A percentile compares a stretch with the other conserved stretches of the same genome.
Conservation (phyloP, 2,329 filamentous ascomycete genomes). For the Claviceps pazoutovae region DNA sequence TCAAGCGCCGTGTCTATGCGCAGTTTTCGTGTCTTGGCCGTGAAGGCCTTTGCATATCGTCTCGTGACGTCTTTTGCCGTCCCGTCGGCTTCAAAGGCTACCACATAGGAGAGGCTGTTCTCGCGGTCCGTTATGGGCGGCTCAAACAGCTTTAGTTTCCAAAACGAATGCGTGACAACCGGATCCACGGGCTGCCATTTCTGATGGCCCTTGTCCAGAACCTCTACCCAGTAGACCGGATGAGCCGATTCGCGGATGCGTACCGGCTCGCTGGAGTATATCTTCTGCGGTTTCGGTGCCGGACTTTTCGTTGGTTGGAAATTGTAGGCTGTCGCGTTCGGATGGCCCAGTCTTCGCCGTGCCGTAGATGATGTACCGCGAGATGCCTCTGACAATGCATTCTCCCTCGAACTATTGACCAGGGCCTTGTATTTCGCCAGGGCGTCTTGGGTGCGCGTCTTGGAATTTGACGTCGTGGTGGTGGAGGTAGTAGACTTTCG, state of each 20-base stretch:
- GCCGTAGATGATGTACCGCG: conserved; percentile 19
- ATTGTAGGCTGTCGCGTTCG: conserved; percentile 38
- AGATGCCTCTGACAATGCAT: conserved; percentile 14
- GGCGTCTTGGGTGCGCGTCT: conserved; percentile 15
- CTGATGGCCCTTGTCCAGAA: conserved; percentile 71
- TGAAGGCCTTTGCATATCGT: conserved; percentile 77
- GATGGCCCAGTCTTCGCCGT: conserved; percentile 37
- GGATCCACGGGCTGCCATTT: conserved; percentile 88
- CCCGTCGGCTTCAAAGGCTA: conserved; percentile 73
- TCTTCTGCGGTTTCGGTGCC: conserved; percentile 18
- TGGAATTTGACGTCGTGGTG: conserved; percentile 13
- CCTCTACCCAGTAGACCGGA: conserved; percentile 90
- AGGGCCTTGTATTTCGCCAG: conserved; percentile 19
- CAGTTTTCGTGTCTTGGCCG: conserved; percentile 71
- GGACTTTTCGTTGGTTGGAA: conserved; percentile 28
- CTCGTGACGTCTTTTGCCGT: conserved; percentile 73
- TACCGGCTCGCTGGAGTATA: conserved; percentile 20
- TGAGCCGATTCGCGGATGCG: conserved; percentile 55
- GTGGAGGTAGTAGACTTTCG: conserved; percentile 11
- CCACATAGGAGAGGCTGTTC: conserved; percentile 69
- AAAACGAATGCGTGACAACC: conserved; percentile 63
- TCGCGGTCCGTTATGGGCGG: conserved; percentile 64
- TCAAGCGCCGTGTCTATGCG: conserved; percentile 55
- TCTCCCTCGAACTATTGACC: conserved; percentile 22
- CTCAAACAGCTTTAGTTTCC: conserved; percentile 63